Conservation (phyloP, 2,329 filamentous ascomycete genomes). For the Hypoxylon sp. region DNA sequence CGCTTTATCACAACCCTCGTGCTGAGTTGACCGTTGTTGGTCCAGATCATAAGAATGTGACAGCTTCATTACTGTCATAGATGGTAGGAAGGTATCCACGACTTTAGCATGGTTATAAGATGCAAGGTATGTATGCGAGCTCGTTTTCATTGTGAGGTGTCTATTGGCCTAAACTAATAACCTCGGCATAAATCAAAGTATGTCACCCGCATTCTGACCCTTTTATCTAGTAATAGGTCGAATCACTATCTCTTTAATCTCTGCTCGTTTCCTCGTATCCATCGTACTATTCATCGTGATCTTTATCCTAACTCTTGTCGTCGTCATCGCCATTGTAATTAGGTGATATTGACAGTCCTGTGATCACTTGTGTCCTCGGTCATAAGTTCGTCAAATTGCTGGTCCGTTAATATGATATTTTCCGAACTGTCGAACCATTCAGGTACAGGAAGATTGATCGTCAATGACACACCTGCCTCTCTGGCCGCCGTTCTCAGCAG, state of each 20-base stretch:
- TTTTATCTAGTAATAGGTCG: not conserved
- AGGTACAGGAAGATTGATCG: slow-evolving; percentile 21
- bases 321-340: not conserved
- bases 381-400: too few relatives aligned
- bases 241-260: too few relatives aligned
- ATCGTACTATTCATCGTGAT: too few relatives aligned
- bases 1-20: not conserved
- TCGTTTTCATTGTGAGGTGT: not conserved
- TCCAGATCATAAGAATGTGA: not conserved
- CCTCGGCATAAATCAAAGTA: not conserved
- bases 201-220: not conserved
- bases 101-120: not conserved
- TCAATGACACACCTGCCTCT: slow-evolving; percentile 17
- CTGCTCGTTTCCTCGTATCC: too few relatives aligned
- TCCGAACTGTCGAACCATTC: not conserved
- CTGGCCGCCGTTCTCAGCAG: slow-evolving; percentile 3
- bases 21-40: not conserved
- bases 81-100: too few relatives aligned
- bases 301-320: too few relatives aligned
- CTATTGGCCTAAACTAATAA: not conserved
- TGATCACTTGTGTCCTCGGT: too few relatives aligned
- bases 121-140: not conserved
- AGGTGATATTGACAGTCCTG: not conserved
- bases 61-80: not conserved
- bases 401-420: too few relatives aligned